These are phyloP conservation scores for Blastocrithidia nonstop DNA, from an alignment of 208 protist species.

Conservation along the genomic window DNA sequence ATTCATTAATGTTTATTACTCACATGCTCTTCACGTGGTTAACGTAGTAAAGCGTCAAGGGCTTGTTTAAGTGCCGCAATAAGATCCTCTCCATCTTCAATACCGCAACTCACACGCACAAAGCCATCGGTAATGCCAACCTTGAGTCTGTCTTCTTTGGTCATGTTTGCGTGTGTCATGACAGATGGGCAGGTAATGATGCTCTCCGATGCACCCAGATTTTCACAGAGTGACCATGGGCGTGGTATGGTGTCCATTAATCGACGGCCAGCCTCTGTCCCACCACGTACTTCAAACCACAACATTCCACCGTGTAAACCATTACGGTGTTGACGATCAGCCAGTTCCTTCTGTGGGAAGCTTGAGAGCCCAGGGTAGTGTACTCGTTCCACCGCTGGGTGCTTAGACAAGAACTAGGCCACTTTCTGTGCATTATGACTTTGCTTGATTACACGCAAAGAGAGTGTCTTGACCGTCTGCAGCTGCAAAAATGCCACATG, in stretches of 20 bases:
- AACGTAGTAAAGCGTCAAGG: slow-evolving; percentile 47
- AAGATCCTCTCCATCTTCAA: slow-evolving; percentile 90
- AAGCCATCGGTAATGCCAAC: slow-evolving; percentile 90
- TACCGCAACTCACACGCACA: slow-evolving; percentile 86
- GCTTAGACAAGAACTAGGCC: slow-evolving; percentile 70
- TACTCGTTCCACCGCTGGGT: slow-evolving; percentile 77
- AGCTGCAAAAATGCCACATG: slow-evolving; percentile 90
- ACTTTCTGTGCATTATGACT: slow-evolving; percentile 84
- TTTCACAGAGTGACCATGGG: slow-evolving; percentile 85
- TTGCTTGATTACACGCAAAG: slow-evolving; percentile 86
- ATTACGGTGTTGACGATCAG: slow-evolving; percentile 82
- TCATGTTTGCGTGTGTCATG: slow-evolving; percentile 95
- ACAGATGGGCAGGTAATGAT: slow-evolving; percentile 91
- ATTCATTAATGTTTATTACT: neutral
- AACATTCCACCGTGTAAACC: slow-evolving; percentile 77
- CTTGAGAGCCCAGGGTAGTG: slow-evolving; percentile 85
- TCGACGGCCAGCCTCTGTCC: slow-evolving; percentile 38
- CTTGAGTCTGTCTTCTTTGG: slow-evolving; percentile 79
- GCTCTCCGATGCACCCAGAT: slow-evolving; percentile 89
- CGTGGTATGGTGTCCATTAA: slow-evolving; percentile 75
- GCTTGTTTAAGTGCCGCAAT: slow-evolving; percentile 79
- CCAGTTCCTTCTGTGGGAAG: slow-evolving; percentile 90
- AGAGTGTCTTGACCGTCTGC: slow-evolving; percentile 92
- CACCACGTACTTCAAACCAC: slow-evolving; percentile 87
- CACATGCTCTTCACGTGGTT: neutral